phyloP scores from a whole-genome alignment of 2,329 filamentous ascomycete species.

The Thielaviopsis ethacetica region DNA sequence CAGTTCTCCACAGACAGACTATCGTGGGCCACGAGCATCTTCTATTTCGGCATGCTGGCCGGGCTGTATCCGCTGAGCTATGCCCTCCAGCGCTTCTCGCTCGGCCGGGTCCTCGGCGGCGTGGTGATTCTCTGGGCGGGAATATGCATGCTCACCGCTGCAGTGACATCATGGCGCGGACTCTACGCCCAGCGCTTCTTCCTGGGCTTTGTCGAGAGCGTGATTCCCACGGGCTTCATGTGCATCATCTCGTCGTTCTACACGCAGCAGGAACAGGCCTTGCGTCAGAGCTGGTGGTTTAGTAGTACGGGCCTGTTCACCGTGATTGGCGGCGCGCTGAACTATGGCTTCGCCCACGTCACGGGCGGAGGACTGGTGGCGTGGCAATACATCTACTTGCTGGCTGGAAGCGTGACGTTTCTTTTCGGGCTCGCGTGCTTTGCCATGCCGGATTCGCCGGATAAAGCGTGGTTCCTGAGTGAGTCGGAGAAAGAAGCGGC shows the following conservation, averaged over 20 bases:
- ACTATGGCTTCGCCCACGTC: constrained; percentile 53
- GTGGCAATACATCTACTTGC: constrained; percentile 58
- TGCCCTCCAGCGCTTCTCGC: constrained; percentile 48
- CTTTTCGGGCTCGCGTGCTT: constrained; percentile 50
- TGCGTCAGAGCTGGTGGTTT: constrained; percentile 54
- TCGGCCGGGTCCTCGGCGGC: constrained; percentile 45
- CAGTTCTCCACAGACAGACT: constrained; percentile 47
- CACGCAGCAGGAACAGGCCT: constrained; percentile 46
- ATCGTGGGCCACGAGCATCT: constrained; percentile 62
- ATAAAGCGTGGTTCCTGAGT: constrained; percentile 52
- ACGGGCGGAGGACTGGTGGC: constrained; percentile 32
- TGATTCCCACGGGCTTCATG: constrained; percentile 53
- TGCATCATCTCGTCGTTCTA: constrained; percentile 45
- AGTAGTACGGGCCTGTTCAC: constrained; percentile 42
- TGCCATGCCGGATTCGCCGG: constrained; percentile 46
- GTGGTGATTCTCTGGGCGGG: constrained; percentile 50
- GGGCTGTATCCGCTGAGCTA: constrained; percentile 62
- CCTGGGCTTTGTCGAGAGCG: constrained; percentile 44
- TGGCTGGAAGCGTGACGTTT: constrained; percentile 47
- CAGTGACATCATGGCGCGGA: constrained; percentile 45
- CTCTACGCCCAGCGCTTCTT: constrained; percentile 52
- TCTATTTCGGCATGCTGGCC: constrained; percentile 66
- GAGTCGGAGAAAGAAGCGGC: constrained; percentile 45
- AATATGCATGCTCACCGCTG: constrained; percentile 52
- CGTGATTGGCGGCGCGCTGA: constrained; percentile 45